Conservation (phyloP, 1,284 basidiomycete genomes). For the Peniophora sp. region DNA sequence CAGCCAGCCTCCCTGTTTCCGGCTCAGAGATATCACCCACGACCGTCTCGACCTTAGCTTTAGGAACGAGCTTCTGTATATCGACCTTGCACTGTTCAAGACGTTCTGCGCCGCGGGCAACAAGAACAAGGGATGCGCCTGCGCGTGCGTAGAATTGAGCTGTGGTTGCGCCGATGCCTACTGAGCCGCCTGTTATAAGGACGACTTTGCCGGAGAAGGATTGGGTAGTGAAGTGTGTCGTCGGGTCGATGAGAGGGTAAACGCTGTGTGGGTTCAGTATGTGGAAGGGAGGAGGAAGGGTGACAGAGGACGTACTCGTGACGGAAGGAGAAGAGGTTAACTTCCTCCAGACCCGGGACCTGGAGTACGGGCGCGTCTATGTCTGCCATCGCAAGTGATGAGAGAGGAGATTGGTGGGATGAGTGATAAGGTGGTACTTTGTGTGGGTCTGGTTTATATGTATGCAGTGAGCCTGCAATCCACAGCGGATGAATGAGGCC, state of each 20-base stretch:
- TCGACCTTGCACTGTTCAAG: not conserved
- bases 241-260: not conserved
- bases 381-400: too few species aligned
- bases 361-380: too few species aligned
- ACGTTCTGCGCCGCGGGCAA: not conserved
- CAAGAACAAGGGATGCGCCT: not conserved
- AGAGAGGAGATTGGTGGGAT: too few species aligned
- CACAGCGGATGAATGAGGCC: too few species aligned
- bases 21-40: not conserved
- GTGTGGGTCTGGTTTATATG: too few species aligned
- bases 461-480: too few species aligned
- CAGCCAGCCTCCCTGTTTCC: conserved; percentile 1
- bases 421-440: too few species aligned
- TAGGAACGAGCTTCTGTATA: not conserved
- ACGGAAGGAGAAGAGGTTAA: not conserved
- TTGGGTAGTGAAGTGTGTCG: not conserved
- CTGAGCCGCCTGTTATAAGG: not conserved
- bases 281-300: not conserved
- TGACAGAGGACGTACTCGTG: not conserved
- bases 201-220: not conserved
- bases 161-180: not conserved
- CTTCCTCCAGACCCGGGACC: not conserved
- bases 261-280: not conserved
- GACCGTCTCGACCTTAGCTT: not conserved
- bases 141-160: not conserved